phyloP scores from a whole-genome alignment of 2,329 filamentous ascomycete species.

The Pseudogymnoascus sp. region DNA sequence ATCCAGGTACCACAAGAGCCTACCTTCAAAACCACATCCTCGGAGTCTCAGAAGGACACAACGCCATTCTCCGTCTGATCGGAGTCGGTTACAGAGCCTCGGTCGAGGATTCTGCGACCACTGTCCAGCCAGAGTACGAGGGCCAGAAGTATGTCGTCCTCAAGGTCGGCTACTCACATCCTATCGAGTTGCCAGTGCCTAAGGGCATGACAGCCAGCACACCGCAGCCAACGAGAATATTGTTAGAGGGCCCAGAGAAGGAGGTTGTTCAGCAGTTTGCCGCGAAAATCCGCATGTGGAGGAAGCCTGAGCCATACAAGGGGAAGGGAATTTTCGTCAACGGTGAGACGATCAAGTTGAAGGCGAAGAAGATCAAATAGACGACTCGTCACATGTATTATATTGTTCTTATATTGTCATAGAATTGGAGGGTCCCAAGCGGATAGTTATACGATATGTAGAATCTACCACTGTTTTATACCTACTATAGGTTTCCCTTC shows the following conservation, averaged over 20 bases:
- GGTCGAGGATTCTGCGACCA: constrained; percentile 68
- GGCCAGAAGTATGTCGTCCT: constrained; percentile 85
- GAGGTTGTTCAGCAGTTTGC: constrained; percentile 87
- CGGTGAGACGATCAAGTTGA: constrained; percentile 93
- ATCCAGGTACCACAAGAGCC: constrained; percentile 74
- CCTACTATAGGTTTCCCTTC: constrained; percentile 23
- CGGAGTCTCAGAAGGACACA: constrained; percentile 94
- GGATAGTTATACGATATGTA: constrained; percentile 1
- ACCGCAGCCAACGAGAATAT: constrained; percentile 81
- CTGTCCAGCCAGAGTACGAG: constrained; percentile 58
- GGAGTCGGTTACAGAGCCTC: constrained; percentile 92
- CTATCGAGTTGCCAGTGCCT: constrained; percentile 82
- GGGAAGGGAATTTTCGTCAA: constrained; percentile 99
- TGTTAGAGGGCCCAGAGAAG: constrained; percentile 82
- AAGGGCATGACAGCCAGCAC: constrained; percentile 76
- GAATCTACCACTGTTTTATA: constrained; percentile 7
- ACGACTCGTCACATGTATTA: constrained; percentile 16
- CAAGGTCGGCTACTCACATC: constrained; percentile 95
- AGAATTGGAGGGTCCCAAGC: constrained; percentile 3
- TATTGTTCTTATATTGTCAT: constrained; percentile 21
- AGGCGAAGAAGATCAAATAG: constrained; percentile 96
- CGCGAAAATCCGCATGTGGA: constrained; percentile 79
- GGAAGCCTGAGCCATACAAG: constrained; percentile 94
- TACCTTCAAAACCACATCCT: constrained; percentile 86
- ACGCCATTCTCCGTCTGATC: constrained; percentile 82